Base-by-base conservation (phyloP, 495 filamentous ascomycete genomes). In the Alectoria sarmentosa region DNA sequence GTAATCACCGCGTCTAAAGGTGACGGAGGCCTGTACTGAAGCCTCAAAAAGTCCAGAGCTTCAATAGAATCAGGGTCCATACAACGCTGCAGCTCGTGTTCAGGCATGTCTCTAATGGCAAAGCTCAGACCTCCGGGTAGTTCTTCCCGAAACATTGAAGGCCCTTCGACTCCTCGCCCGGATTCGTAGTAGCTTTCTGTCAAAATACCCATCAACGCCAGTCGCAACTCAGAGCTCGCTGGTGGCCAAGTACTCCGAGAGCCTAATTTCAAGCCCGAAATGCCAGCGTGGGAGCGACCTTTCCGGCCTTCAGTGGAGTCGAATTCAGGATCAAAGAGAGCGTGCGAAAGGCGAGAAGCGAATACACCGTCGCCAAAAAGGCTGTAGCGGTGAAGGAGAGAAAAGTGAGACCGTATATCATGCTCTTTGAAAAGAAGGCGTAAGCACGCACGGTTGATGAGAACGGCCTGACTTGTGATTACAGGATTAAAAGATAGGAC, bases 71-170 rank as follows among this genome's bases (percentile, higher is more conserved):
- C 81, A 0, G 90, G 86, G 70, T 97, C 84, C 76, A 90, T 86
- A 72, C 88, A 90, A 66, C 82, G 84, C 42, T 88, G 83, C 28
- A 95, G 84, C 67, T 96, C 92, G 23, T 85, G 83, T 3, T 82
- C 78, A 0, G 86, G 79, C 65, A 97, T 80, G 62, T 91, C 88
- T n/a, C 93, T 86, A 48, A 98, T 85, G 1, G 88, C 84, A 71
- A 98, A 98, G 73, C 85, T 90, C 2, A 98, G 78, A 26, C 88
- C 87, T 14, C 91, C 91, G 1, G 92, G 91, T 3, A 96, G 77
- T 34, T 88, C 82, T 80, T 76, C 14, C 72, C 78, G 34, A 69
- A 71, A 67, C 49, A 60, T 26, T 21, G 65, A 61, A 11, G 52
- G 26, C 38, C 70, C 73, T 54, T 69, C 66, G 9, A 54, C 63